phyloP scores from a whole-genome alignment of 768 basidiomycete genomes.

The Boletales sp. region DNA sequence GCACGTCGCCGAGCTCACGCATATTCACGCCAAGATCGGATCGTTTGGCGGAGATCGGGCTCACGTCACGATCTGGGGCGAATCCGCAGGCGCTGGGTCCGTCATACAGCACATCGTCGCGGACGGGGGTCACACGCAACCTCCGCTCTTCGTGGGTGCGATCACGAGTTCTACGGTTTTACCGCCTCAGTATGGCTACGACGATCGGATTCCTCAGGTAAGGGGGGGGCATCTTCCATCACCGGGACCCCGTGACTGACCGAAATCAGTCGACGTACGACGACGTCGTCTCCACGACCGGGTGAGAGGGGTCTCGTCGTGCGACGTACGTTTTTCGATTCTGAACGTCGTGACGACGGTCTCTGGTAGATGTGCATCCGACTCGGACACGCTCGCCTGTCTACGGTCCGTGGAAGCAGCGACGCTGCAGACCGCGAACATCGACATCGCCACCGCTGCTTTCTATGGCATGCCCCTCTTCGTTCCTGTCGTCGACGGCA shows the following conservation, averaged over 20 bases:
- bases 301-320: slow-evolving; percentile 6
- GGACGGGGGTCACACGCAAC: slow-evolving; percentile 29
- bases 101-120: slow-evolving; percentile 34
- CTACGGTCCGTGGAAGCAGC: slow-evolving; percentile 33
- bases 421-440: slow-evolving; percentile 34
- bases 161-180: slow-evolving; percentile 32
- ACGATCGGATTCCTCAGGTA: slow-evolving; percentile 30
- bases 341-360: not conserved
- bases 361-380: slow-evolving; percentile 30
- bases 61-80: slow-evolving; percentile 36
- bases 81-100: slow-evolving; percentile 33
- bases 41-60: slow-evolving; percentile 31
- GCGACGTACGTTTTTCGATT: not conserved
- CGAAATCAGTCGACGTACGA: slow-evolving; percentile 15
- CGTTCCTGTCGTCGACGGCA: slow-evolving; percentile 46
- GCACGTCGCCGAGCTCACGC: not conserved
- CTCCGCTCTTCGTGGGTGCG: slow-evolving; percentile 31
- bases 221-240: not conserved
- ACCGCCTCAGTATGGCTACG: slow-evolving; percentile 33
- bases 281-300: slow-evolving; percentile 3
- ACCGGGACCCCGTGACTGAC: not conserved
- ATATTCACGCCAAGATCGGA: slow-evolving; percentile 22
- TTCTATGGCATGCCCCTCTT: slow-evolving; percentile 40
- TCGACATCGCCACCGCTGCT: slow-evolving; percentile 24
- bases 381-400: slow-evolving; percentile 36